These are phyloP conservation scores for Striga asiatica DNA, from an alignment of 257 asterid genomes.

Conservation along the genomic window DNA sequence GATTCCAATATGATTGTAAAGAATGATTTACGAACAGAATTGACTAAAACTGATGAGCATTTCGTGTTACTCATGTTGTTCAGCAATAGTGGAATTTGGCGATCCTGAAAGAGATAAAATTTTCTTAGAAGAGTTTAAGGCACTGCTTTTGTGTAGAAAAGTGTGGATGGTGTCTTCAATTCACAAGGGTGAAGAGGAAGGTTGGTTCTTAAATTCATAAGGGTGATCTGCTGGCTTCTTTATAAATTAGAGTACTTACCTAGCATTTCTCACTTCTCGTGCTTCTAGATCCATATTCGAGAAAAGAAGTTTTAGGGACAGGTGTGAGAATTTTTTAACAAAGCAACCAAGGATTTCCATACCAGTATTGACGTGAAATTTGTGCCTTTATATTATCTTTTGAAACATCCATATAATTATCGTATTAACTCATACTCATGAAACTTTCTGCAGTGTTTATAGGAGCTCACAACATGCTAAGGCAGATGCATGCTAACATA, in stretches of 20 bases:
- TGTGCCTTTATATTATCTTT: not conserved
- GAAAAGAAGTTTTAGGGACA: too few species aligned
- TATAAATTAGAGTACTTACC: not conserved
- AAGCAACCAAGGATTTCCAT: not conserved
- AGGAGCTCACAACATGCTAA: conserved; percentile 54
- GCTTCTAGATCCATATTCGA: too few species aligned
- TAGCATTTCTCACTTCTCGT: not conserved
- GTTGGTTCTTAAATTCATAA: conserved; percentile 32
- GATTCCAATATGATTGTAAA: conserved; percentile 6
- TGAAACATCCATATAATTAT: not conserved
- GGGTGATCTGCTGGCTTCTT: not conserved
- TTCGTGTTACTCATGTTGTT: conserved; percentile 5
- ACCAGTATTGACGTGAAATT: conserved; percentile 1
- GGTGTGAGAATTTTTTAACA: too few species aligned
- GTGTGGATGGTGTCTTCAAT: conserved; percentile 97
- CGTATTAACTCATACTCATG: conserved; percentile 16
- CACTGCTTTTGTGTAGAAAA: conserved; percentile 43
- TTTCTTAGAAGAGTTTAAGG: conserved; percentile 37
- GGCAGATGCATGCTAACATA: conserved; percentile 48
- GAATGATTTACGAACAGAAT: conserved; percentile 2
- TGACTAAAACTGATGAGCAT: not conserved
- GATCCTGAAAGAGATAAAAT: conserved; percentile 24
- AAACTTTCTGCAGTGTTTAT: conserved; percentile 54
- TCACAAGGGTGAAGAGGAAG: conserved; percentile 79
- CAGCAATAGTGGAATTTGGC: conserved; percentile 42